Evolutionary conservation across 1,139 yeast genomes (phyloP).

Genomic region (Debaryomyces sp.): DNA sequence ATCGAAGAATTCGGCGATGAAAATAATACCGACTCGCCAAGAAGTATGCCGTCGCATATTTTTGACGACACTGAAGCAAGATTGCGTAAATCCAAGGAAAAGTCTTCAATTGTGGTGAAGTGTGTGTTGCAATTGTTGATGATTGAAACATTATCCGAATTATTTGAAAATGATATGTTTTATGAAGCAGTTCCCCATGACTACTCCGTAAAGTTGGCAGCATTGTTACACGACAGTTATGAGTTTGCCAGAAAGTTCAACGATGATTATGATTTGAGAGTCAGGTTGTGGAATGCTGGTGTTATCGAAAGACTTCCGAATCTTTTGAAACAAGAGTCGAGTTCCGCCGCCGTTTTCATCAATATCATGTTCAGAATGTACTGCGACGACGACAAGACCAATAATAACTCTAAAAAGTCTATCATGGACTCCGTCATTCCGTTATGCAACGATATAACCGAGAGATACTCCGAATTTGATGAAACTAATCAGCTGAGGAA

Average conservation of each 20-base stretch:
- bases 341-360: conserved; percentile 85
- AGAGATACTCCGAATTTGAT: conserved; percentile 71
- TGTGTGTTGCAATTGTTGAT: conserved; percentile 87
- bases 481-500: conserved; percentile 78
- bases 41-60: conserved; percentile 6
- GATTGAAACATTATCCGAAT: conserved; percentile 84
- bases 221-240: conserved; percentile 68
- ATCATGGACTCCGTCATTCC: conserved; percentile 65
- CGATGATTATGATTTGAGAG: conserved; percentile 83
- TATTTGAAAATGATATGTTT: conserved; percentile 71
- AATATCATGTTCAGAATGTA: conserved; percentile 80
- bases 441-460: conserved; percentile 69
- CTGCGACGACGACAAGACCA: conserved; percentile 61
- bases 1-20: conserved; percentile 18
- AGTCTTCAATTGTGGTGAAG: conserved; percentile 84
- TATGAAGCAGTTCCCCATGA: conserved; percentile 69
- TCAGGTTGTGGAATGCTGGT: conserved; percentile 87
- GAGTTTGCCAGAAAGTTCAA: conserved; percentile 85
- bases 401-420: conserved; percentile 33
- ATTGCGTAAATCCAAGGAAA: conserved; percentile 47
- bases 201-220: conserved; percentile 60
- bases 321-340: conserved; percentile 85
- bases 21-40: conserved; percentile 15
- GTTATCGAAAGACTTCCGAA: conserved; percentile 92
- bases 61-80: conserved; percentile 28